Conservation (phyloP, 805 yeast species). For the Kluyveromyces starmeri region DNA sequence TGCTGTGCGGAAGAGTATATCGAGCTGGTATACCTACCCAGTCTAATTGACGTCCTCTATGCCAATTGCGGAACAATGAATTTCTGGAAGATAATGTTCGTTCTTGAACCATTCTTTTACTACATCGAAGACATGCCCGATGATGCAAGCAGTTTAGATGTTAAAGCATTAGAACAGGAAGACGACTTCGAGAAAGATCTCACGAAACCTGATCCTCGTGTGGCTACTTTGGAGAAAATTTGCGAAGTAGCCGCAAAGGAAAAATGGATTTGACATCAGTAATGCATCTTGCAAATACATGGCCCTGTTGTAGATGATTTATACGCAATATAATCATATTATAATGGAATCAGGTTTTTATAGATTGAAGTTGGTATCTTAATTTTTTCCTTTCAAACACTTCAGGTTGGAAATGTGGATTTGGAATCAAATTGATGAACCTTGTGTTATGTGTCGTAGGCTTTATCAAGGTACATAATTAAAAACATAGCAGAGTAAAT, state of each 20-base stretch:
- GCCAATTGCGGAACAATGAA: slow-evolving; percentile 22
- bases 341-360: too few relatives aligned
- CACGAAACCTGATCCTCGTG: slow-evolving; percentile 28
- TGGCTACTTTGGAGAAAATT: slow-evolving; percentile 29
- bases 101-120: slow-evolving; percentile 29
- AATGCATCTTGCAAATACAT: too few relatives aligned
- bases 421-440: too few relatives aligned
- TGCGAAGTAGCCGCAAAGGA: slow-evolving; percentile 31
- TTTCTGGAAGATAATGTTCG: slow-evolving; percentile 30
- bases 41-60: slow-evolving; percentile 25
- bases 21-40: slow-evolving; percentile 28
- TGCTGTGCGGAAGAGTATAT: slow-evolving; percentile 31
- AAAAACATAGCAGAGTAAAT: too few relatives aligned
- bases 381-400: too few relatives aligned
- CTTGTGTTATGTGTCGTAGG: too few relatives aligned
- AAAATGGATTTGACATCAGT: slow-evolving; percentile 27
- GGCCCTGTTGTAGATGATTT: too few relatives aligned
- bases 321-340: too few relatives aligned
- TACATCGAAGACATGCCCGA: slow-evolving; percentile 29
- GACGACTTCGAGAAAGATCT: slow-evolving; percentile 8
- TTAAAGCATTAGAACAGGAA: slow-evolving; percentile 8
- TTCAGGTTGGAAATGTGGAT: too few relatives aligned
- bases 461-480: too few relatives aligned
- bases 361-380: too few relatives aligned
- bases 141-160: slow-evolving; percentile 14